These are phyloP conservation scores for Pythium folliculosum DNA, from an alignment of 352 stramenopile species.

Conservation along the genomic window DNA sequence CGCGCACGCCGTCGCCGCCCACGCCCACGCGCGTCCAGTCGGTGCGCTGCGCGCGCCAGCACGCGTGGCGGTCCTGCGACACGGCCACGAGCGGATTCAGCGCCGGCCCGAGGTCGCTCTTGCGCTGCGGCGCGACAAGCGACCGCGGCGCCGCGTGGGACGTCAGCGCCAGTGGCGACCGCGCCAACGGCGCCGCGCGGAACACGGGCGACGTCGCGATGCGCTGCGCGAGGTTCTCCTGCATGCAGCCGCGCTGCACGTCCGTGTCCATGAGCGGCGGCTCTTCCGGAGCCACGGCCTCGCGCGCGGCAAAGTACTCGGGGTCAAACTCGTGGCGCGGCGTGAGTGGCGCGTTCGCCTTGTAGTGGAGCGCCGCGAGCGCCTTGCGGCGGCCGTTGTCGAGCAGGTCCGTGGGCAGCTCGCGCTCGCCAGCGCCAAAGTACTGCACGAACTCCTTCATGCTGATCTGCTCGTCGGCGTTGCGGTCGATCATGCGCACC, in stretches of 20 bases:
- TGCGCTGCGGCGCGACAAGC: constrained; percentile 26
- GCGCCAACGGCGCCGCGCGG: constrained; percentile 10
- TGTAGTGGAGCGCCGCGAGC: constrained; percentile 55
- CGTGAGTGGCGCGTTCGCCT: constrained; percentile 46
- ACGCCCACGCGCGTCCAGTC: constrained; percentile 83
- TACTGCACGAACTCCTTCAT: constrained; percentile 85
- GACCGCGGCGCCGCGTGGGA: constrained; percentile 16
- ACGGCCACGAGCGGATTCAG: constrained; percentile 34
- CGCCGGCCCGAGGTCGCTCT: constrained; percentile 22
- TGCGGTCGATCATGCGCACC: constrained; percentile 71
- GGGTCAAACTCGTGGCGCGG: constrained; percentile 55
- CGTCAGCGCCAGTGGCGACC: constrained; percentile 7
- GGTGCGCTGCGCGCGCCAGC: constrained; percentile 54
- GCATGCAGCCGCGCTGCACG: constrained; percentile 41
- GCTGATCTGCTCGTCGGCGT: constrained; percentile 71
- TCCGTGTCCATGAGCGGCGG: constrained; percentile 3
- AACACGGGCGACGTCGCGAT: constrained; percentile 43
- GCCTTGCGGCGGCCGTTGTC: constrained; percentile 66
- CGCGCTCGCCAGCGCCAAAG: constrained; percentile 63
- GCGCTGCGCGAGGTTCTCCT: constrained; percentile 51
- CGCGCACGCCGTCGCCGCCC: constrained; percentile 55
- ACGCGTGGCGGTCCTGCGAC: constrained; percentile 57
- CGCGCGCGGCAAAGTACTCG: constrained; percentile 26
- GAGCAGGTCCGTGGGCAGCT: constrained; percentile 62
- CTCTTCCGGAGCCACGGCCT: neutral